Conservation (phyloP, 1,139 yeast genomes). For the Protomyces gravidus region DNA sequence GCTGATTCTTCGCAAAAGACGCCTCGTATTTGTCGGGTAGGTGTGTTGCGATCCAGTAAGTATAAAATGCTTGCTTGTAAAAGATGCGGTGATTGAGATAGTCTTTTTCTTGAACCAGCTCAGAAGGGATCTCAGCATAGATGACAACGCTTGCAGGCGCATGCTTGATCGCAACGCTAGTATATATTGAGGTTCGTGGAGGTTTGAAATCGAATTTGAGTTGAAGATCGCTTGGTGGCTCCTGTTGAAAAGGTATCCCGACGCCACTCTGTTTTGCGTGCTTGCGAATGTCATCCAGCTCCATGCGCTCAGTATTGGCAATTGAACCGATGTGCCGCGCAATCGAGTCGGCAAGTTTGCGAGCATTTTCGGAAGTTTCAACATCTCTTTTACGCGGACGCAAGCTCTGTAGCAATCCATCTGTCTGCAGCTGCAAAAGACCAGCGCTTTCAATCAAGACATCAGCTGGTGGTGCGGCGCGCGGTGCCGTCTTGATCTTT, state of each 20-base stretch:
- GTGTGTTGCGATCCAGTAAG: slow-evolving; percentile 67
- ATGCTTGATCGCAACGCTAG: not conserved
- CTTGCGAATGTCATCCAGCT: slow-evolving; percentile 1
- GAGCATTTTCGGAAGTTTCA: not conserved
- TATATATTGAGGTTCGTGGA: not conserved
- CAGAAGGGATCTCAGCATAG: slow-evolving; percentile 7
- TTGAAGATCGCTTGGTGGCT: slow-evolving; percentile 11
- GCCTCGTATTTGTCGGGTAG: slow-evolving; percentile 45
- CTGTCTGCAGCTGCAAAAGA: slow-evolving; percentile 13
- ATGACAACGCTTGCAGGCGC: not conserved
- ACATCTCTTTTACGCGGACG: not conserved
- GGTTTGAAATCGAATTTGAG: slow-evolving; percentile 1
- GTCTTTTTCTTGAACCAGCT: slow-evolving; percentile 75
- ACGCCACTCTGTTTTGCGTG: not conserved
- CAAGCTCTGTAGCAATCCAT: not conserved
- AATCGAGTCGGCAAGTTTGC: slow-evolving; percentile 5
- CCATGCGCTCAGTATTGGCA: not conserved
- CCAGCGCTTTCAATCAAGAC: not conserved
- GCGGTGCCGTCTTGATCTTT: slow-evolving; percentile 1
- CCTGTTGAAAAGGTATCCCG: not conserved
- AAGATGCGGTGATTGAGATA: slow-evolving; percentile 82
- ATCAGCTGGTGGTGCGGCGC: not conserved
- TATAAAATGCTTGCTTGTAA: slow-evolving; percentile 81
- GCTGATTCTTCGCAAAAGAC: not conserved
- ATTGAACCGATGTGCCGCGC: slow-evolving; percentile 2